Evolutionary conservation across 805 yeast species (phyloP).

Genomic region (Candida succiphila): DNA sequence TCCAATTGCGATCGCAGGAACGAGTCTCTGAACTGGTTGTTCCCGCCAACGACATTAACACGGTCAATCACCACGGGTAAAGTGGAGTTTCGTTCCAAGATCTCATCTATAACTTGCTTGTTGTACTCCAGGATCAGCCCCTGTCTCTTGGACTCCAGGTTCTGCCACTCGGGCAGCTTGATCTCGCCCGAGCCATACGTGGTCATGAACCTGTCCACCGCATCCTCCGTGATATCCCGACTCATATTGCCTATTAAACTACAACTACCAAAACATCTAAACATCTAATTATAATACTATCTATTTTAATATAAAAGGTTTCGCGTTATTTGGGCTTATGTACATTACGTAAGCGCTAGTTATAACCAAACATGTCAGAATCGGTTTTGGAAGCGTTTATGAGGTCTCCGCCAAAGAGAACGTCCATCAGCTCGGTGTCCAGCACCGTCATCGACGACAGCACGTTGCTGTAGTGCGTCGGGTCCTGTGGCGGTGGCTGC

Average conservation of each 20-base stretch:
- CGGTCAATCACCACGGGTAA: slow-evolving; percentile 33
- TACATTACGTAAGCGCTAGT: no score
- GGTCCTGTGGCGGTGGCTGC: background rate
- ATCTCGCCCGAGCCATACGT: background rate
- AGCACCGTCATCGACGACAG: slow-evolving; percentile 1
- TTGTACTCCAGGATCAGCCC: slow-evolving; percentile 13
- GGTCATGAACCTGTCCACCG: slow-evolving; percentile 1
- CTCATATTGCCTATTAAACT: no score
- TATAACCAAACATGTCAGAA: slow-evolving; percentile 2
- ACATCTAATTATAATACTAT: no score
- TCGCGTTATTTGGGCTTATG: no score
- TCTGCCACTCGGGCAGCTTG: background rate
- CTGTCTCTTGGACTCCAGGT: background rate
- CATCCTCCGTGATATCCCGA: no score
- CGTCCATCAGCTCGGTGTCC: slow-evolving; percentile 23
- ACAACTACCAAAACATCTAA: no score
- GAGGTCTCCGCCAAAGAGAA: slow-evolving; percentile 18
- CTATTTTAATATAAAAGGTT: no score
- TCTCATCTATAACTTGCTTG: slow-evolving; percentile 13
- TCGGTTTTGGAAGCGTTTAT: background rate
- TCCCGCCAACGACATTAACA: slow-evolving; percentile 39
- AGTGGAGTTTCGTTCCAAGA: slow-evolving; percentile 21
- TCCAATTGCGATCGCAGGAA: slow-evolving; percentile 37
- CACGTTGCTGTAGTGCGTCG: background rate
- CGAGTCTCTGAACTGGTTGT: slow-evolving; percentile 26